Evolutionary conservation across 768 basidiomycete species (phyloP).

Genomic region (Pilatotrama ljubarskyi): DNA sequence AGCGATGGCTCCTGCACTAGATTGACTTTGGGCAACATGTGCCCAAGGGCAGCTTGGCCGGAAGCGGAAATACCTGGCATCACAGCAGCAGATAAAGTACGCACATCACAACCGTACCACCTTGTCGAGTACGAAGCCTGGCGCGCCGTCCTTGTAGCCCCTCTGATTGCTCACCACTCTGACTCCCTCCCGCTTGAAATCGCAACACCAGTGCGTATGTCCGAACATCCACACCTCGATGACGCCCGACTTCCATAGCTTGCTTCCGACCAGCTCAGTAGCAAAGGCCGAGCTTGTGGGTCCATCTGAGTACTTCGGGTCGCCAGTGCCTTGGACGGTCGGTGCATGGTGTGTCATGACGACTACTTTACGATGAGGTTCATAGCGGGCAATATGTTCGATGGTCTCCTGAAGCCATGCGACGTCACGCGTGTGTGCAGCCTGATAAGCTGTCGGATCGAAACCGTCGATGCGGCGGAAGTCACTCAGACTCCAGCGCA

Average conservation of each 20-base stretch:
- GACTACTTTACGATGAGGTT: constrained; percentile 32
- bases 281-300: constrained; percentile 33
- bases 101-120: constrained; percentile 3
- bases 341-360: constrained; percentile 45
- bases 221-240: constrained; percentile 41
- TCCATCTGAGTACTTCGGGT: constrained; percentile 32
- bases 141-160: constrained; percentile 27
- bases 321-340: constrained; percentile 34
- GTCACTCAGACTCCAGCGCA: constrained; percentile 35
- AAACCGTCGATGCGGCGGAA: constrained; percentile 35
- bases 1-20: too few relatives aligned
- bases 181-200: constrained; percentile 35
- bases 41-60: too few relatives aligned
- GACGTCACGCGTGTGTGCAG: constrained; percentile 31
- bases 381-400: constrained; percentile 27
- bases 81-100: too few relatives aligned
- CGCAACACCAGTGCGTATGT: constrained; percentile 43
- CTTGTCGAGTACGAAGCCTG: constrained; percentile 5
- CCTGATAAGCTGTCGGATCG: constrained; percentile 26
- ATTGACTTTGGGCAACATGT: too few relatives aligned
- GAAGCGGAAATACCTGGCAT: too few relatives aligned
- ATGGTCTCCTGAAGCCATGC: constrained; percentile 35
- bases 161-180: constrained; percentile 39
- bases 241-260: constrained; percentile 30
- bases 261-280: constrained; percentile 31